Conservation (phyloP, 129 eudicot genomes). For the Helichrysum umbraculigerum region DNA sequence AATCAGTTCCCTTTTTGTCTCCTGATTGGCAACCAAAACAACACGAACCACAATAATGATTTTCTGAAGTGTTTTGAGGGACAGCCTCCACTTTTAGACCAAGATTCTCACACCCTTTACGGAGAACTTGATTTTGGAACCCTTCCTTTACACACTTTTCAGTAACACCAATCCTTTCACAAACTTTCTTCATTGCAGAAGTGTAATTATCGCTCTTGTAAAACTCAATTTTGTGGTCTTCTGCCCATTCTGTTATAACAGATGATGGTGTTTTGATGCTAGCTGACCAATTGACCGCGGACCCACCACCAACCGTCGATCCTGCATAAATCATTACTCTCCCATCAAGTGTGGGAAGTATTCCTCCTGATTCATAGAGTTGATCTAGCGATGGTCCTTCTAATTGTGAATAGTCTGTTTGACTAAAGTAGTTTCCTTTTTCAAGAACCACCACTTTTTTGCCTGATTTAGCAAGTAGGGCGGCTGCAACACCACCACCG, state of each 20-base stretch:
- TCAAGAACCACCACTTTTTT: constrained; percentile 81
- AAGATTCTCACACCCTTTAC: constrained; percentile 80
- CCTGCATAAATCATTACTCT: constrained; percentile 68
- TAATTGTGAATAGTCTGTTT: constrained; percentile 58
- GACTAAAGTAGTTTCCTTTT: constrained; percentile 73
- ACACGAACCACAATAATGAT: constrained; percentile 84
- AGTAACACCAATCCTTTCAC: constrained; percentile 69
- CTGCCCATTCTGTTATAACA: constrained; percentile 67
- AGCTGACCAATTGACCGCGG: constrained; percentile 93
- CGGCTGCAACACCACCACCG: constrained; percentile 95
- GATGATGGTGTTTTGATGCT: constrained; percentile 60
- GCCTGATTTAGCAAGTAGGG: constrained; percentile 68
- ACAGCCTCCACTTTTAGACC: constrained; percentile 61
- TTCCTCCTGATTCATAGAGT: constrained; percentile 69
- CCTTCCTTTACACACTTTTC: constrained; percentile 64
- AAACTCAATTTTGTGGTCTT: constrained; percentile 45
- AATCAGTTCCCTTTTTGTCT: constrained; percentile 79
- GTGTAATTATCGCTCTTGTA: constrained; percentile 44
- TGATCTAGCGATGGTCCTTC: constrained; percentile 79
- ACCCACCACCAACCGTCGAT: constrained; percentile 88
- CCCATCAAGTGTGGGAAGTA: constrained; percentile 69
- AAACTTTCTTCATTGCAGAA: constrained; percentile 61
- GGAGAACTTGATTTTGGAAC: constrained; percentile 80
- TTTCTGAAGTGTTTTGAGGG: constrained; percentile 64
- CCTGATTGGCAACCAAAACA: constrained; percentile 74